Conservation (phyloP, 1,139 yeast genomes). For the Hansenula lynferdii region DNA sequence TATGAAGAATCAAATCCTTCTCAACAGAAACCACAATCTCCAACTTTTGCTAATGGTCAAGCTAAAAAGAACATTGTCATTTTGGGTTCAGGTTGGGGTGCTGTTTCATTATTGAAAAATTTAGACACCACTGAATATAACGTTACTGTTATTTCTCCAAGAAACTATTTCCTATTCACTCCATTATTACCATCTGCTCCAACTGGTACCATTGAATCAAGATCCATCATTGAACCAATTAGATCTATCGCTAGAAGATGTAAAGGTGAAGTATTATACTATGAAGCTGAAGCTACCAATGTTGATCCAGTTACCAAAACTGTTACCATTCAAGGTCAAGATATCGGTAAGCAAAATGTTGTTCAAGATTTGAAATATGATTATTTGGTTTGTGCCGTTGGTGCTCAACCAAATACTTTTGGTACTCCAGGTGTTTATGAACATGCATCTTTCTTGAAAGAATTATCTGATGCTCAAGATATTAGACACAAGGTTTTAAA, state of each 20-base stretch:
- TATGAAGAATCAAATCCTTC: conserved; percentile 61
- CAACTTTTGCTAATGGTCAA: conserved; percentile 60
- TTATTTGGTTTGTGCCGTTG: conserved; percentile 83
- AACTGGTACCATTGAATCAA: conserved; percentile 86
- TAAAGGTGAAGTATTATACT: conserved; percentile 75
- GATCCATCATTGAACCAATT: conserved; percentile 87
- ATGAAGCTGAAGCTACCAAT: conserved; percentile 88
- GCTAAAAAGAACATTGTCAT: conserved; percentile 85
- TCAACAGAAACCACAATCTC: conserved; percentile 52
- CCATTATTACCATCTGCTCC: conserved; percentile 93
- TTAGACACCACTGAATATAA: conserved; percentile 84
- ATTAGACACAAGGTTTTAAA: conserved; percentile 76
- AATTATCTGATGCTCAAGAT: conserved; percentile 74
- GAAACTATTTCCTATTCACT: conserved; percentile 92
- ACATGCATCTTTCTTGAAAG: conserved; percentile 81
- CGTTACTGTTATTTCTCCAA: conserved; percentile 86
- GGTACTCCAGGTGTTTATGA: conserved; percentile 93
- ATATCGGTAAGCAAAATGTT: conserved; percentile 29
- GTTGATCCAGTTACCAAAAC: conserved; percentile 66
- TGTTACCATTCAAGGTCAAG: conserved; percentile 45
- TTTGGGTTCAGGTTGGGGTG: conserved; percentile 95
- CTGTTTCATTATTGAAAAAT: conserved; percentile 75
- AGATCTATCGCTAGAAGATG: conserved; percentile 68
- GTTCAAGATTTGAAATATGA: conserved; percentile 58
- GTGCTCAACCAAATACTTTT: conserved; percentile 89